These are phyloP conservation scores for Pezicula rhizophila DNA, from an alignment of 2,329 filamentous ascomycete genomes.

Conservation along the genomic window DNA sequence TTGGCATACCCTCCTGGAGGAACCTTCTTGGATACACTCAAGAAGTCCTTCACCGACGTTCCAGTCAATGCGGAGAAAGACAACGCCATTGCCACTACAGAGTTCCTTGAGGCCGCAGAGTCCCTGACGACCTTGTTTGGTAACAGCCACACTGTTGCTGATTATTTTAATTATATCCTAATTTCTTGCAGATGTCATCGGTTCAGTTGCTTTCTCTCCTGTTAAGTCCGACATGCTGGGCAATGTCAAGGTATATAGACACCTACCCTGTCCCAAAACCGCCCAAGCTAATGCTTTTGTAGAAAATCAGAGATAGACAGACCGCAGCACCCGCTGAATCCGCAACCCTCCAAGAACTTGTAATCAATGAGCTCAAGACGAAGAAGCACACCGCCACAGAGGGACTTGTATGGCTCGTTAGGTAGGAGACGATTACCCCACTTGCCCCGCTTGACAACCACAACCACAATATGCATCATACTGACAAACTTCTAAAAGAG, in stretches of 20 bases:
- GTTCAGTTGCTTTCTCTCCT: constrained; percentile 72
- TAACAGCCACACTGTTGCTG: constrained; percentile 31
- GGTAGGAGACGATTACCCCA: constrained; percentile 43
- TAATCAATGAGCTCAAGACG: constrained; percentile 78
- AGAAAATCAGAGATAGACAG: constrained; percentile 88
- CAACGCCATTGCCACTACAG: constrained; percentile 72
- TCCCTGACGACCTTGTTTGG: constrained; percentile 82
- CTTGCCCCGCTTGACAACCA: not conserved
- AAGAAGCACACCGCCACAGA: constrained; percentile 87
- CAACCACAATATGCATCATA: not conserved
- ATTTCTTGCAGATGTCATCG: constrained; percentile 47
- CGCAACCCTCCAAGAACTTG: constrained; percentile 78
- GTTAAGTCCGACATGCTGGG: constrained; percentile 88
- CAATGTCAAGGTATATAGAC: constrained; percentile 72
- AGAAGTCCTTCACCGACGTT: constrained; percentile 78
- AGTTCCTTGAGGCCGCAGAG: constrained; percentile 90
- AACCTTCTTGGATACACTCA: constrained; percentile 82
- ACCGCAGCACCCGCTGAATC: constrained; percentile 72
- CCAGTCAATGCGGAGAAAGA: constrained; percentile 66
- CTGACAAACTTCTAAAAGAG: constrained; percentile 44
- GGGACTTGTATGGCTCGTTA: constrained; percentile 83
- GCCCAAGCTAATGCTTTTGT: constrained; percentile 6
- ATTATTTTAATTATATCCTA: not conserved
- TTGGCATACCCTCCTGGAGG: constrained; percentile 24
- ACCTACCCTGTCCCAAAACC: not conserved